Evolutionary conservation across 139 green algal genomes (phyloP).

Genomic region (Chlorella sp.): DNA sequence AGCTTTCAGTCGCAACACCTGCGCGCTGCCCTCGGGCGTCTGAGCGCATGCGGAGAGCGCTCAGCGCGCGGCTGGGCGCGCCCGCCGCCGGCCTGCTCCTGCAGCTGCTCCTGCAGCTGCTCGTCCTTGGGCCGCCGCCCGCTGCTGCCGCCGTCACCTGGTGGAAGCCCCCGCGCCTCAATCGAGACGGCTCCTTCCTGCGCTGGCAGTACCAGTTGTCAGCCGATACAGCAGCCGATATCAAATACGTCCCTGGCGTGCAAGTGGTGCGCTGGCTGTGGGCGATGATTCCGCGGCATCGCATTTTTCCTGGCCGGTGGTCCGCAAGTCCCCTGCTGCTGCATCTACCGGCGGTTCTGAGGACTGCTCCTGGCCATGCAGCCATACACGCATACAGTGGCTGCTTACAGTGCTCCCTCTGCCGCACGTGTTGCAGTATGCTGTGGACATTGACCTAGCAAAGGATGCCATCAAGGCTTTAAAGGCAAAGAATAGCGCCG

Average conservation of each 20-base stretch:
- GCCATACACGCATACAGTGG: background rate
- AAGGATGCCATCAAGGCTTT: background rate
- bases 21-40: too few relatives aligned
- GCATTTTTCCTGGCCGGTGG: too few relatives aligned
- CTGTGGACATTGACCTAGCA: background rate
- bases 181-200: background rate
- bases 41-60: too few relatives aligned
- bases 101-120: background rate
- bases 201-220: slow-evolving; percentile 3
- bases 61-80: too few relatives aligned
- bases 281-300: too few relatives aligned
- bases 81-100: too few relatives aligned
- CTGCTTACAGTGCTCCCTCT: background rate
- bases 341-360: too few relatives aligned
- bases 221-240: background rate
- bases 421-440: background rate
- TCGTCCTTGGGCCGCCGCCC: background rate
- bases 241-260: background rate
- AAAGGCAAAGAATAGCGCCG: background rate
- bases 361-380: background rate
- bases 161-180: background rate
- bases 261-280: background rate
- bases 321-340: too few relatives aligned
- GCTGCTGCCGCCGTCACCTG: background rate
- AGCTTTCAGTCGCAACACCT: too few relatives aligned